Percentiles rank a stretch among this genome's conserved stretches.
Conservation (phyloP, 2,329 filamentous ascomycete species). For the Cordyceps javanica region DNA sequence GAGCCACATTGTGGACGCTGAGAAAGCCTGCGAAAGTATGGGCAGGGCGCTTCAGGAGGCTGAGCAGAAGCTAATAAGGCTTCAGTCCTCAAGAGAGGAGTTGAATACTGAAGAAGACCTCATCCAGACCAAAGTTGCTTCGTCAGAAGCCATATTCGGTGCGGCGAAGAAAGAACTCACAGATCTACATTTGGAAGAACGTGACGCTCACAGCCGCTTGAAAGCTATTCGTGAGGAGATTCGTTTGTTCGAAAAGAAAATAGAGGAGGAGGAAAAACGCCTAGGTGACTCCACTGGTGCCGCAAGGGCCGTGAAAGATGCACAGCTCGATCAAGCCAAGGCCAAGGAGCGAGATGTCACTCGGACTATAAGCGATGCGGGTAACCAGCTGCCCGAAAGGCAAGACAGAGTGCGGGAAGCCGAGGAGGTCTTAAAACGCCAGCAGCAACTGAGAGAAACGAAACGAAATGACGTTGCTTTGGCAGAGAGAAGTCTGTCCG, state of each 20-base stretch:
- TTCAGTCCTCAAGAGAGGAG: constrained; percentile 33
- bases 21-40: constrained; percentile 30
- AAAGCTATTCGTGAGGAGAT: constrained; percentile 45
- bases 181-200: constrained; percentile 55
- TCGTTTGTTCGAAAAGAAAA: constrained; percentile 39
- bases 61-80: constrained; percentile 38
- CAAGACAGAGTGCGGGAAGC: constrained; percentile 27
- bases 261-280: constrained; percentile 51
- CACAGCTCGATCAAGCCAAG: constrained; percentile 36
- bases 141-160: constrained; percentile 47
- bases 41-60: constrained; percentile 43
- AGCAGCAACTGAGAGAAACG: constrained; percentile 25
- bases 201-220: constrained; percentile 55
- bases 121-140: constrained; percentile 35
- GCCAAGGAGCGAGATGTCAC: constrained; percentile 22
- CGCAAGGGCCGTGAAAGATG: constrained; percentile 56
- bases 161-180: constrained; percentile 47
- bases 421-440: constrained; percentile 24
- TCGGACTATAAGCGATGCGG: constrained; percentile 23
- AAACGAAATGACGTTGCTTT: constrained; percentile 50
- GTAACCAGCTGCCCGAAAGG: constrained; percentile 27
- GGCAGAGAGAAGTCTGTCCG: constrained; percentile 37
- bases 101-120: constrained; percentile 41
- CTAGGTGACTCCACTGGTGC: constrained; percentile 66
- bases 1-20: constrained; percentile 21